Percentiles rank a stretch among this genome's conserved stretches.
Conservation (phyloP, 345 rosid species). For the Euphorbia lathyris region DNA sequence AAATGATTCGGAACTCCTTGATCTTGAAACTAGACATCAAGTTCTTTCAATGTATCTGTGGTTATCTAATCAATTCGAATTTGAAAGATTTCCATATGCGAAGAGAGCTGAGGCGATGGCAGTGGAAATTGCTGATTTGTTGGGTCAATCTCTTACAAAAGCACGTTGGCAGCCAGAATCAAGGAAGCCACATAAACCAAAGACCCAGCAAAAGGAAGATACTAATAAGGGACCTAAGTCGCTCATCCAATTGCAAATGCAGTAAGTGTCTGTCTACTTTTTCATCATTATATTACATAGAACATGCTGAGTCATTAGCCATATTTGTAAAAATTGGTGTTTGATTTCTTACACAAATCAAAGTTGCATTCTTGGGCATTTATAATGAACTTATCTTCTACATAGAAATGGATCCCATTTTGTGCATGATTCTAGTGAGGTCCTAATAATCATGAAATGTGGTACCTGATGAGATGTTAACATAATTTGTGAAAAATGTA, state of each 20-base stretch:
- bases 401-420: not conserved
- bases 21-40: conserved; percentile 85
- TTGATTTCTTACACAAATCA: not conserved
- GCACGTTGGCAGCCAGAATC: conserved; percentile 80
- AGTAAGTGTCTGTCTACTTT: conserved; percentile 29
- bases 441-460: not conserved
- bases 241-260: conserved; percentile 36
- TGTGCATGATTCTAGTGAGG: not conserved
- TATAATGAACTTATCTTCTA: not conserved
- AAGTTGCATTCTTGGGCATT: not conserved
- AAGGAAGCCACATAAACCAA: conserved; percentile 44
- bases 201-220: conserved; percentile 37
- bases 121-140: conserved; percentile 60
- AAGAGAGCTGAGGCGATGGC: conserved; percentile 89
- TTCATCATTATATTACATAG: not conserved
- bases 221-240: conserved; percentile 63
- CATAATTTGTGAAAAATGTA: not conserved
- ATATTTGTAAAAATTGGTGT: not conserved
- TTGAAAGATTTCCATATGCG: conserved; percentile 65
- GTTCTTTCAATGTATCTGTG: conserved; percentile 87
- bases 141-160: conserved; percentile 70
- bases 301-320: not conserved
- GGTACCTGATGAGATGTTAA: not conserved
- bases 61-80: conserved; percentile 77
- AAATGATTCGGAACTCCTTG: conserved; percentile 74